Evolutionary conservation across 108 stramenopile species (phyloP).

Genomic region (Chaetoceros tenuissimus): DNA sequence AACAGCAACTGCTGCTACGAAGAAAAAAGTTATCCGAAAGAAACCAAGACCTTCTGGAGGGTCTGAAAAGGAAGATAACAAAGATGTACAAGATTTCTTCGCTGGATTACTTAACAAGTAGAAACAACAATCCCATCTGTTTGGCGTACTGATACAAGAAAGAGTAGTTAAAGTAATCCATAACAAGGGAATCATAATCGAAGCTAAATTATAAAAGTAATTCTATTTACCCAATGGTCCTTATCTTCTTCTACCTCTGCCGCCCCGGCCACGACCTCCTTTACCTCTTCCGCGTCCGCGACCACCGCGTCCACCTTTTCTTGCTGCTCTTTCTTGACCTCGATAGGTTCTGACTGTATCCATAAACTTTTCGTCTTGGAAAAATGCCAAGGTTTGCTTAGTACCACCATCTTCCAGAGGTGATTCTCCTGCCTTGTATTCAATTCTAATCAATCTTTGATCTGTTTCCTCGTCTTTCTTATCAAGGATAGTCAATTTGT

Average conservation of each 20-base stretch:
- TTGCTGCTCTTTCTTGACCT: conserved; percentile 63
- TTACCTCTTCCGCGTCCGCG: conserved; percentile 42
- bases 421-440: conserved; percentile 70
- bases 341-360: conserved; percentile 53
- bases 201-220: too few species aligned
- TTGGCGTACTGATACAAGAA: too few species aligned
- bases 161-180: too few species aligned
- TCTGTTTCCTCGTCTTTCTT: conserved; percentile 60
- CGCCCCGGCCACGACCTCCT: conserved; percentile 23
- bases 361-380: conserved; percentile 64
- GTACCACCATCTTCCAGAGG: conserved; percentile 47
- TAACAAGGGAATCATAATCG: too few species aligned
- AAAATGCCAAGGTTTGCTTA: conserved; percentile 59
- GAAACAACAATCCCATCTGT: too few species aligned
- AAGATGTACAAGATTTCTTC: background rate
- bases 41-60: background rate
- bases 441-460: conserved; percentile 59
- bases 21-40: background rate
- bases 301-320: conserved; percentile 41
- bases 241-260: too few species aligned
- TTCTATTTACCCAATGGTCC: too few species aligned
- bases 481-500: conserved; percentile 68
- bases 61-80: background rate
- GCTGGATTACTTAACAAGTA: background rate
- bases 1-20: background rate